These are phyloP conservation scores for Seiridium unicorne DNA, from an alignment of 2,329 filamentous ascomycete species.

Conservation along the genomic window DNA sequence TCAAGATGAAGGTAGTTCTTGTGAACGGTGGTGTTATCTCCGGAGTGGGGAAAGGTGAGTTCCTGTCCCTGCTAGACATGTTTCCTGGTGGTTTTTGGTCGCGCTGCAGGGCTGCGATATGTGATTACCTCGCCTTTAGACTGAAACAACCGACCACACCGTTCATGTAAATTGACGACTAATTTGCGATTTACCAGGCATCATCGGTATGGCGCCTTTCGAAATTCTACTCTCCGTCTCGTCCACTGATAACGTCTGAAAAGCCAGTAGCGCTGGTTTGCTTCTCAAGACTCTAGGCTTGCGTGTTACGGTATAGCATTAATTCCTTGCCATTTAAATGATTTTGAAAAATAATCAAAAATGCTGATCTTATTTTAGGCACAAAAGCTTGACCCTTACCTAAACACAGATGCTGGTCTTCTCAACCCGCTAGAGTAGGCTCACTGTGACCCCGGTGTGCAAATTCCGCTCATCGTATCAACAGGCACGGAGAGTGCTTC, in stretches of 20 bases:
- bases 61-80: constrained; percentile 4
- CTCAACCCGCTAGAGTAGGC: constrained; percentile 28
- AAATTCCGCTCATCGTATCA: constrained; percentile 1
- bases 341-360: too few relatives aligned
- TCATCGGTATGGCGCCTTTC: constrained; percentile 1
- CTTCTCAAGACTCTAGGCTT: constrained; percentile 79
- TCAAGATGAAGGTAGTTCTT: constrained; percentile 12
- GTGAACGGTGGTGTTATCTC: constrained; percentile 33
- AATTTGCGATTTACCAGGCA: background rate
- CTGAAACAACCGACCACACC: background rate
- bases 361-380: constrained; percentile 13
- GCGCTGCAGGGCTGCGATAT: background rate
- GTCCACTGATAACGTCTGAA: constrained; percentile 34
- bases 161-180: constrained; percentile 5
- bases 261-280: constrained; percentile 72
- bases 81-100: background rate
- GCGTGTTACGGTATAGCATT: constrained; percentile 39
- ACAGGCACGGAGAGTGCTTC: constrained; percentile 79
- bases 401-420: constrained; percentile 72
- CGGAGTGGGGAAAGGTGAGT: constrained; percentile 45
- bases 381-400: constrained; percentile 60
- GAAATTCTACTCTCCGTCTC: background rate
- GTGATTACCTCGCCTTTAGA: background rate
- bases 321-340: background rate
- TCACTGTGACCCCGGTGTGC: too few relatives aligned